Conservation (phyloP, 139 green algal species). For the Chlorella sorokiniana region DNA sequence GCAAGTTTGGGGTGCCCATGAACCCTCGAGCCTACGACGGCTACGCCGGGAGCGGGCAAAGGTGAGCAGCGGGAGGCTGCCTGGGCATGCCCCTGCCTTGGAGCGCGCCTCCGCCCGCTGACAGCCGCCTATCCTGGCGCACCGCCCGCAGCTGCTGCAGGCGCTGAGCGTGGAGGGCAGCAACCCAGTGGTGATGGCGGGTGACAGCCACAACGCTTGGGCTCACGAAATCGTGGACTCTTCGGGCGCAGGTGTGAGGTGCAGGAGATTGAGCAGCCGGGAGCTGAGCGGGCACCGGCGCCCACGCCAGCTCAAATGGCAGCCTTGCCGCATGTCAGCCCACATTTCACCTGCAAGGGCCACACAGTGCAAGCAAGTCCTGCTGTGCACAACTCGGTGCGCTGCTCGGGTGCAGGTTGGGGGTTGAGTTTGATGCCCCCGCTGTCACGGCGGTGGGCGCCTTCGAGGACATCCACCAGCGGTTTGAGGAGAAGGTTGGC, state of each 20-base stretch:
- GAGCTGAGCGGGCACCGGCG: too few species aligned
- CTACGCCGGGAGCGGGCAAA: slow-evolving; percentile 20
- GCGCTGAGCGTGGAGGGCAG: slow-evolving; percentile 11
- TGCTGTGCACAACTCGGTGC: too few species aligned
- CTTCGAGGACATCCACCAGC: slow-evolving; percentile 35
- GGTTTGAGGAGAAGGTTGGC: slow-evolving; percentile 26
- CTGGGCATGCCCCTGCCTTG: neutral
- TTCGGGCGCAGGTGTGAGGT: neutral
- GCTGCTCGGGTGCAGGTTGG: slow-evolving; percentile 16
- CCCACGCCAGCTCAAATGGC: too few species aligned
- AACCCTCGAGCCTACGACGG: slow-evolving; percentile 25
- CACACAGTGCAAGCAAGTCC: too few species aligned
- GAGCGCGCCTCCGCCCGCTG: neutral
- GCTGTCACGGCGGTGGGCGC: slow-evolving; percentile 22
- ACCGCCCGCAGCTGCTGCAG: slow-evolving; percentile 6
- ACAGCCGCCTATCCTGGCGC: neutral
- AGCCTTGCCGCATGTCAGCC: too few species aligned
- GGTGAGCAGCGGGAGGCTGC: slow-evolving; percentile 1
- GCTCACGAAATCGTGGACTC: neutral
- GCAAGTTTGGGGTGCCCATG: slow-evolving; percentile 27
- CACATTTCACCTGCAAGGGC: too few species aligned
- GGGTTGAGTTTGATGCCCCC: slow-evolving; percentile 33
- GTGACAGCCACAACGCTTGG: slow-evolving; percentile 35
- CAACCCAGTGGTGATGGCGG: slow-evolving; percentile 38
- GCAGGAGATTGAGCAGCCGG: neutral